These are phyloP conservation scores for Lactarius indigo DNA, from an alignment of 768 basidiomycete species.

Conservation along the genomic window DNA sequence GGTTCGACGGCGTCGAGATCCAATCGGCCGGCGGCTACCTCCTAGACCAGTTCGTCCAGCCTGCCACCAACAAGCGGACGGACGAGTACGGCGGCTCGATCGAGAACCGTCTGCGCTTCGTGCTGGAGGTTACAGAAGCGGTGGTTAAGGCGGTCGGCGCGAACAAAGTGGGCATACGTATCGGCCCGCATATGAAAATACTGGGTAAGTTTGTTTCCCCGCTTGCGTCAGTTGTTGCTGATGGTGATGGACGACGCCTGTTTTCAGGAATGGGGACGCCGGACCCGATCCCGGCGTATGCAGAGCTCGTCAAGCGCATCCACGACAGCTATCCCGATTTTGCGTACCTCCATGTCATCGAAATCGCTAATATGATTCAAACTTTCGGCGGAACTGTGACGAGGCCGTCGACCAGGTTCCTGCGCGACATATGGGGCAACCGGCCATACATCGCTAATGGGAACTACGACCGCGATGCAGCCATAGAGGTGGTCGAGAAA, in stretches of 20 bases:
- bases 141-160: slow-evolving; percentile 37
- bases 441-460: slow-evolving; percentile 28
- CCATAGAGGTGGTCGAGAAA: slow-evolving; percentile 20
- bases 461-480: slow-evolving; percentile 27
- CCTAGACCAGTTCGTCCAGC: slow-evolving; percentile 39
- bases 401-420: slow-evolving; percentile 25
- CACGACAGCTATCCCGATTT: slow-evolving; percentile 20
- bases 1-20: slow-evolving; percentile 33
- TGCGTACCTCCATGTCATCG: slow-evolving; percentile 33
- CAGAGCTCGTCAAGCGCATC: slow-evolving; percentile 29
- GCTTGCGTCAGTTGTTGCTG: no score
- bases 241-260: neutral
- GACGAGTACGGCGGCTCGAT: slow-evolving; percentile 46
- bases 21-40: slow-evolving; percentile 33
- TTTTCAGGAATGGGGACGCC: slow-evolving; percentile 13
- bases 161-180: slow-evolving; percentile 35
- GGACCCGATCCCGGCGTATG: slow-evolving; percentile 32
- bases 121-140: slow-evolving; percentile 38
- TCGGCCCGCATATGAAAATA: slow-evolving; percentile 30
- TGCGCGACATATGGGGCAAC: slow-evolving; percentile 29
- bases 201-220: slow-evolving; percentile 6
- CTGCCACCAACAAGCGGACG: slow-evolving; percentile 37
- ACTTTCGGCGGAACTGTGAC: neutral
- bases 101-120: slow-evolving; percentile 43
- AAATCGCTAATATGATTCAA: slow-evolving; percentile 22